Conservation (phyloP, 129 eudicot genomes). For the Artemisia tridentata region DNA sequence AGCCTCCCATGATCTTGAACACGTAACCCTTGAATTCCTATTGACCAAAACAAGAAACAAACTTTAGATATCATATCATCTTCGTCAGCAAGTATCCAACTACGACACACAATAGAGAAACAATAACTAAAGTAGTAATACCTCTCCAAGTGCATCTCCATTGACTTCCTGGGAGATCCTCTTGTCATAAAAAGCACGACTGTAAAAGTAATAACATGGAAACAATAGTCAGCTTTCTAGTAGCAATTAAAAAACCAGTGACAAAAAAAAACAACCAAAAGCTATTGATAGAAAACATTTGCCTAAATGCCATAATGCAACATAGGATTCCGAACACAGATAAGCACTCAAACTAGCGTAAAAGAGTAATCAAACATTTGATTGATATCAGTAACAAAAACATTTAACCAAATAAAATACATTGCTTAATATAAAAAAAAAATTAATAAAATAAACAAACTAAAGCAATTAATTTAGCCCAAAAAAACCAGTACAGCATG, state of each 20-base stretch:
- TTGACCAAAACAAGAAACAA: neutral
- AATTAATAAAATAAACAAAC: too few relatives aligned
- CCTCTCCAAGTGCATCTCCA: conserved; percentile 91
- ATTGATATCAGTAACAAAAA: too few relatives aligned
- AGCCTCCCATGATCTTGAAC: conserved; percentile 88
- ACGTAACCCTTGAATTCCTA: conserved; percentile 85
- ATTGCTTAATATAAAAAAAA: too few relatives aligned
- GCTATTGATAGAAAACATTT: too few relatives aligned
- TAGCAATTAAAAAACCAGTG: neutral
- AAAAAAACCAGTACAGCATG: too few relatives aligned
- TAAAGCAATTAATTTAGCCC: too few relatives aligned
- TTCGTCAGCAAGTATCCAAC: neutral
- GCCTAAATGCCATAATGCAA: neutral
- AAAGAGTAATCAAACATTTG: too few relatives aligned
- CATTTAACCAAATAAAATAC: too few relatives aligned
- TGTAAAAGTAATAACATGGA: conserved; percentile 13
- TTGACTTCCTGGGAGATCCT: conserved; percentile 93
- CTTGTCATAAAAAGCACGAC: conserved; percentile 83
- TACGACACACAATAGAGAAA: neutral
- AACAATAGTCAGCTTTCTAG: neutral
- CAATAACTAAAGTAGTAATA: conserved; percentile 9
- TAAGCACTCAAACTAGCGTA: neutral
- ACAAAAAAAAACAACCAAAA: neutral
- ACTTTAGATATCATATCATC: neutral
- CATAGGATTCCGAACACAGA: neutral